Conservation (phyloP, 1,139 yeast genomes). For the Saccharomyces hybrid region DNA sequence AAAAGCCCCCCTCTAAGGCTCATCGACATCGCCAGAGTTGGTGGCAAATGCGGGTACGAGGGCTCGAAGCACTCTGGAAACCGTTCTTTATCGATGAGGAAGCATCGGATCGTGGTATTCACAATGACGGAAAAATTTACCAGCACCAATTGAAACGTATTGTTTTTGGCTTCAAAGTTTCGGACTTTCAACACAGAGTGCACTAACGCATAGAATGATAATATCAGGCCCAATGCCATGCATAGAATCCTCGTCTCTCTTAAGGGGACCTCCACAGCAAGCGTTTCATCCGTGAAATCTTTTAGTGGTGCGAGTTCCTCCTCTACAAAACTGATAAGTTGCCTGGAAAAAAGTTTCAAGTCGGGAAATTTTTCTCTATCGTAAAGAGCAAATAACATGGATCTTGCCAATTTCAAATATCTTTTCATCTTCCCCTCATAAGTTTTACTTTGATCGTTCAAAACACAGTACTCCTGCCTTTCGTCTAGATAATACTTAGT, state of each 20-base stretch:
- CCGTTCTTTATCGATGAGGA: constrained; percentile 5
- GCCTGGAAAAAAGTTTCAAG: constrained; percentile 8
- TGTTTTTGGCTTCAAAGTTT: constrained; percentile 5
- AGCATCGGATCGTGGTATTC: constrained; percentile 6
- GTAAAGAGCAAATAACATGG: constrained; percentile 13
- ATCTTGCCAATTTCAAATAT: constrained; percentile 17
- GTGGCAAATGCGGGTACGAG: constrained; percentile 4
- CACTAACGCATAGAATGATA: constrained; percentile 10
- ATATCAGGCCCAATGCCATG: constrained; percentile 7
- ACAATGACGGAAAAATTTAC: constrained; percentile 7
- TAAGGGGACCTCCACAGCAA: constrained; percentile 9
- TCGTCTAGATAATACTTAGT: constrained; percentile 16
- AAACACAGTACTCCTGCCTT: constrained; percentile 4
- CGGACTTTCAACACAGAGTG: constrained; percentile 7
- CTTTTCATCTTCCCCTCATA: constrained; percentile 12
- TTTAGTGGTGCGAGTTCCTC: constrained; percentile 17
- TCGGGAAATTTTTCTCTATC: constrained; percentile 12
- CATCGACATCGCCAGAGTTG: constrained; percentile 7
- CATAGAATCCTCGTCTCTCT: constrained; percentile 11
- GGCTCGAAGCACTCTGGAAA: constrained; percentile 3
- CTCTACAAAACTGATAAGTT: constrained; percentile 16
- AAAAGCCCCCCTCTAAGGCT: constrained; percentile 4
- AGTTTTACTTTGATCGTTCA: constrained; percentile 5
- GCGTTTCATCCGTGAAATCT: constrained; percentile 12
- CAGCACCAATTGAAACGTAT: constrained; percentile 7